Evolutionary conservation across 495 filamentous ascomycete species (phyloP), one percentile per base, ranked within the genome.

Genomic region (Xylaria sp.): DNA sequence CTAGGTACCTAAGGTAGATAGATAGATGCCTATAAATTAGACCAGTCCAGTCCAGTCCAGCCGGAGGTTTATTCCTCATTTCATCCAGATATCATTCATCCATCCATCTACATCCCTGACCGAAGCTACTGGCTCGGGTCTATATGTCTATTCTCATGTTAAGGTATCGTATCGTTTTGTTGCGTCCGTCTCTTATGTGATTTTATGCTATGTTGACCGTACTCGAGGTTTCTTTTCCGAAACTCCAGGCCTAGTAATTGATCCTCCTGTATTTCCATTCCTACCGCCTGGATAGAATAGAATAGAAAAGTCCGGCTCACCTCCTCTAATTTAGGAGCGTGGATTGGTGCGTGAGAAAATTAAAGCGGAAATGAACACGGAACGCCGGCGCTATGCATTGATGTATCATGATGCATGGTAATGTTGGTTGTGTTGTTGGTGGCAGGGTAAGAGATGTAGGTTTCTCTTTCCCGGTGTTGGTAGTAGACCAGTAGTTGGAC

Each of bases 311-410:
- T 53, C 3, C 50, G 0, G 2, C 50, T 14, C 31, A 17, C 0
- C 12, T 14, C 12, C 12, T 46, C 61, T 44, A 44, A 46, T 44
- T 17, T 8, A 3, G 11, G 40, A 19, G 40, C 24, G 40, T 17
- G 15, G 12, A 8, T 63, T 48, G 5, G 41, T 64, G 41, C 5
- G 1, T 64, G 40, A 5, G 41, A 48, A 15, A 7, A 61, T n/a
- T n/a, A n/a, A 33, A 0, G 14, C 17, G 57, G 64, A 17, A 21
- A 21, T 19, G 11, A 19, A 61, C 40, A 35, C 63, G 21, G 21
- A 73, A 75, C 73, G 71, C 75, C 75, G 62, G 62, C 72, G 75
- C 75, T 70, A 77, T 77, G 75, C 75, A 67, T 62, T 41, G 37
- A 31, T 52, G 3, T 15, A 26, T 55, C 24, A 52, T 41, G 37